Evolutionary conservation across 202 grass and related monocot species (phyloP).

Genomic region (Alloteropsis angusta): DNA sequence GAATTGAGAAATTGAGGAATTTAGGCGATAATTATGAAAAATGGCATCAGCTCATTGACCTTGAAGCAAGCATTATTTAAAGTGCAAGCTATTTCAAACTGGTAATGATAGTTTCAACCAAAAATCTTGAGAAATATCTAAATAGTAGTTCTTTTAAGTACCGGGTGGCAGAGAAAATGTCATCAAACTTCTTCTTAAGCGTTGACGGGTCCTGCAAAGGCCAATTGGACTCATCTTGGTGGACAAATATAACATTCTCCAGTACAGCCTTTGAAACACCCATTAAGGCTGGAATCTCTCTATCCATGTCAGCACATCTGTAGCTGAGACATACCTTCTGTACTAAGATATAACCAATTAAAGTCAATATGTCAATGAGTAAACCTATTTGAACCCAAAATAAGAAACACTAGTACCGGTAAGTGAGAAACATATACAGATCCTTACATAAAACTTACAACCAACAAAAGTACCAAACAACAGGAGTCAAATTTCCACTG

Average conservation of each 20-base stretch:
- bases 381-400: background rate
- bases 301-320: constrained; percentile 97
- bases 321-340: constrained; percentile 99
- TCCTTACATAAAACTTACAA: background rate
- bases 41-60: background rate
- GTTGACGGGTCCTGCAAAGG: constrained; percentile 90
- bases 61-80: background rate
- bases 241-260: constrained; percentile 98
- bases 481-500: background rate
- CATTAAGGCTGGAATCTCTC: constrained; percentile 95
- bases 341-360: constrained; percentile 21
- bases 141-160: constrained; percentile 26
- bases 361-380: background rate
- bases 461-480: background rate
- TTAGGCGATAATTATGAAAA: background rate
- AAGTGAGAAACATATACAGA: background rate
- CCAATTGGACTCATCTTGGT: constrained; percentile 98
- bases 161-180: constrained; percentile 99
- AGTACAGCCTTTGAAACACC: constrained; percentile 97
- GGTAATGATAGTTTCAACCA: constrained; percentile 9
- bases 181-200: constrained; percentile 97
- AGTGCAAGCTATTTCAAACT: constrained; percentile 3
- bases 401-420: background rate
- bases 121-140: background rate
- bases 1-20: constrained; percentile 16